Conservation (phyloP, 202 grass and related monocot species). For the Setaria viridis region DNA sequence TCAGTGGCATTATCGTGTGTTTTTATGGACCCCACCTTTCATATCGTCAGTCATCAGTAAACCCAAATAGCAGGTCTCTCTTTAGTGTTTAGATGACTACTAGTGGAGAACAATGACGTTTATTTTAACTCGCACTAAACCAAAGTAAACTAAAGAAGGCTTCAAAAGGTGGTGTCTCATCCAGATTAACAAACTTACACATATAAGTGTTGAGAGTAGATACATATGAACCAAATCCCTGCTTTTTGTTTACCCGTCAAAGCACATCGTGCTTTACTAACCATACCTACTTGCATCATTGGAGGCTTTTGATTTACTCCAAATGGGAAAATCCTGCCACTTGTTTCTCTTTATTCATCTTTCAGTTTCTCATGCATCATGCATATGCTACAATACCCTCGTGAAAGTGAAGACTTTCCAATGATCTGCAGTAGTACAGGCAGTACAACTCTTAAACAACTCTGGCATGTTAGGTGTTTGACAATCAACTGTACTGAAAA, state of each 20-base stretch:
- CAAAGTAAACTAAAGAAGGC: constrained; percentile 41
- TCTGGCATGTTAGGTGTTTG: constrained; percentile 35
- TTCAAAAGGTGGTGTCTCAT: constrained; percentile 27
- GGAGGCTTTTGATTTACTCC: constrained; percentile 13
- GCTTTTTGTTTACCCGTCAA: constrained; percentile 22
- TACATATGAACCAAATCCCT: constrained; percentile 16
- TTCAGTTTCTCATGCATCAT: constrained; percentile 32
- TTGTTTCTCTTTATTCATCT: constrained; percentile 10
- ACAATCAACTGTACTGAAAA: constrained; percentile 36
- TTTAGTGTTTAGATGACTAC: constrained; percentile 41
- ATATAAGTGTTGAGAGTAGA: constrained; percentile 16
- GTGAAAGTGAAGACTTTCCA: constrained; percentile 29
- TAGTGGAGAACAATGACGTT: constrained; percentile 35
- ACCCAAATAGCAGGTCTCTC: constrained; percentile 42
- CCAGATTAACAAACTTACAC: not conserved
- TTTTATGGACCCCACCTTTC: constrained; percentile 28
- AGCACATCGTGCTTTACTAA: constrained; percentile 3
- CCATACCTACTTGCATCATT: not conserved
- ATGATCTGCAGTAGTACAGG: constrained; percentile 37
- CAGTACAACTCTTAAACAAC: constrained; percentile 4
- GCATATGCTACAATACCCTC: constrained; percentile 32
- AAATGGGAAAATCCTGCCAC: not conserved
- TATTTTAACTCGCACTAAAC: constrained; percentile 44
- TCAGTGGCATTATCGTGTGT: constrained; percentile 20
- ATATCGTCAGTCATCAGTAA: constrained; percentile 32